Percentiles rank a stretch among this genome's conserved stretches.
These are phyloP conservation scores for Alternaria conjuncta DNA, from an alignment of 2,329 filamentous ascomycete species.

Conservation along the genomic window DNA sequence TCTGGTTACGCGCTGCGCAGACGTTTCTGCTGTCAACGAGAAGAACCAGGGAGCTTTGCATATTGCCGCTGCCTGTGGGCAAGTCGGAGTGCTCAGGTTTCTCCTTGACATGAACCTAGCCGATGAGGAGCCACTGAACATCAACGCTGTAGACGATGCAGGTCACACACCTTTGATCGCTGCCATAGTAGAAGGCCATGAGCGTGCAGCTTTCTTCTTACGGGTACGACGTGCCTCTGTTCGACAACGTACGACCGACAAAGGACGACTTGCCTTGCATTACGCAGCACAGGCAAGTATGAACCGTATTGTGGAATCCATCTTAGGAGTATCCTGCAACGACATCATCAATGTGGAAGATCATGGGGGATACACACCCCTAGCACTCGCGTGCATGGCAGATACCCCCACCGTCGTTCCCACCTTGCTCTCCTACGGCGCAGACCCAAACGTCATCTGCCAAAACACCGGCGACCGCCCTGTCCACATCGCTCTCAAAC, in stretches of 20 bases:
- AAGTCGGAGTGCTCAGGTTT: conserved; percentile 8
- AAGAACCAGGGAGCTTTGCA: conserved; percentile 14
- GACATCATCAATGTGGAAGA: conserved; percentile 15
- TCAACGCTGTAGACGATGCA: conserved; percentile 15
- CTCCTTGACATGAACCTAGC: conserved; percentile 2
- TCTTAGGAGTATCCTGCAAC: neutral
- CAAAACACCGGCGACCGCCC: conserved; percentile 13
- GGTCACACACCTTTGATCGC: conserved; percentile 24
- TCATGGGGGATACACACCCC: conserved; percentile 15
- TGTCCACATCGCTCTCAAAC: conserved; percentile 24
- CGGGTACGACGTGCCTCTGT: conserved; percentile 15
- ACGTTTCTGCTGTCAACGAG: conserved; percentile 16
- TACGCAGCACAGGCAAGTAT: conserved; percentile 12
- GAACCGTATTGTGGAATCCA: neutral
- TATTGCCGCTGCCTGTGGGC: conserved; percentile 20
- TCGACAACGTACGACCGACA: neutral
- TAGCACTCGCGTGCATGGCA: conserved; percentile 17
- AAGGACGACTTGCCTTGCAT: conserved; percentile 17
- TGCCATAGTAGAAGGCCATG: conserved; percentile 16
- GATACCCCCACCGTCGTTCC: conserved; percentile 11
- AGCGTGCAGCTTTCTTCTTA: conserved; percentile 18
- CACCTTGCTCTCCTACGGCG: conserved; percentile 25
- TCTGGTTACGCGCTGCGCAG: conserved; percentile 17
- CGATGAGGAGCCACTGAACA: neutral
- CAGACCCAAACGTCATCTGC: conserved; percentile 18